Evolutionary conservation across 2,329 filamentous ascomycete species (phyloP).

Genomic region (Coniochaeta ligniaria): DNA sequence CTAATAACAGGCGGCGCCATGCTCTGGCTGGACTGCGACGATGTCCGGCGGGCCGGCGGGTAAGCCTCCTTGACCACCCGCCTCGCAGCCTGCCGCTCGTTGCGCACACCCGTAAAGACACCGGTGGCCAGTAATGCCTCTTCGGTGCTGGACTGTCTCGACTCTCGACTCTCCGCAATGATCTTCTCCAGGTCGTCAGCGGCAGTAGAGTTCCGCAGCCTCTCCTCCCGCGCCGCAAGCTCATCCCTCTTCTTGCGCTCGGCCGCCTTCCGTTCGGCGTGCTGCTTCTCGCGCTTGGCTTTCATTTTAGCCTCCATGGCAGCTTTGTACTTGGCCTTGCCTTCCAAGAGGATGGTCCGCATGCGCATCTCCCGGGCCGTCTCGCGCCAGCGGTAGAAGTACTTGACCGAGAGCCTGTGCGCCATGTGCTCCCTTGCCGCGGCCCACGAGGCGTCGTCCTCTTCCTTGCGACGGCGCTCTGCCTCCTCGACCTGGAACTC

Average conservation of each 20-base stretch:
- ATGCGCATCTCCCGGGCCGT: constrained; percentile 39
- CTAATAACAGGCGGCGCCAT: not conserved
- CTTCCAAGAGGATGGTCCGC: constrained; percentile 41
- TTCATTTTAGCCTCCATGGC: constrained; percentile 27
- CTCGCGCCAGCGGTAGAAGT: constrained; percentile 49
- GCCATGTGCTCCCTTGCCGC: constrained; percentile 39
- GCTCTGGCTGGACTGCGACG: not conserved
- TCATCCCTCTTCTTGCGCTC: constrained; percentile 21
- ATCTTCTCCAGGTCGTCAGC: constrained; percentile 8
- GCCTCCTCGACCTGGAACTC: constrained; percentile 31
- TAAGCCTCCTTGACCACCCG: constrained; percentile 25
- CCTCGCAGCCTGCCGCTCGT: constrained; percentile 27
- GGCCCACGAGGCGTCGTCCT: constrained; percentile 38
- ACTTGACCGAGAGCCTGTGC: constrained; percentile 45
- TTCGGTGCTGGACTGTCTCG: constrained; percentile 23
- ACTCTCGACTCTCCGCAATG: constrained; percentile 18
- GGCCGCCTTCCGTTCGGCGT: constrained; percentile 20
- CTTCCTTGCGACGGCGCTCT: constrained; percentile 35
- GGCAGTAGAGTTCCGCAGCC: constrained; percentile 3
- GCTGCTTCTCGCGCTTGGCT: constrained; percentile 22
- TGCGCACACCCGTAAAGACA: constrained; percentile 30
- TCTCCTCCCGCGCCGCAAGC: constrained; percentile 19
- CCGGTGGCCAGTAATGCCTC: constrained; percentile 33
- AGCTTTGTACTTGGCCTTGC: constrained; percentile 40
- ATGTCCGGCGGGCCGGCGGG: constrained; percentile 2